These are phyloP conservation scores for Microcera coccophila DNA, from an alignment of 2,329 filamentous ascomycete species.

Conservation along the genomic window DNA sequence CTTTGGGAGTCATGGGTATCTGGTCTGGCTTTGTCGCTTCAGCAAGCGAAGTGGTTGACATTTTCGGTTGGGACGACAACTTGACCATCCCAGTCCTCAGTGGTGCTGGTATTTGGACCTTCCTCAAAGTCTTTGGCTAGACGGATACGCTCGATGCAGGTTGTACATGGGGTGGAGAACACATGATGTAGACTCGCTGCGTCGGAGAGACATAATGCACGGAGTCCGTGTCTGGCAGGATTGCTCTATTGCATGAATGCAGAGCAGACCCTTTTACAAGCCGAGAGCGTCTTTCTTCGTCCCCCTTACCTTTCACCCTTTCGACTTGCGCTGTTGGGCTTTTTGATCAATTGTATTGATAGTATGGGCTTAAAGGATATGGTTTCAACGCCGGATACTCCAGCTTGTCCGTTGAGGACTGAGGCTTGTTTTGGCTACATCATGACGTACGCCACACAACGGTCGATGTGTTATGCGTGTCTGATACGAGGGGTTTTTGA, in stretches of 20 bases:
- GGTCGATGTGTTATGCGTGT: background rate
- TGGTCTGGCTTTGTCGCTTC: constrained; percentile 87
- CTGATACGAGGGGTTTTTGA: background rate
- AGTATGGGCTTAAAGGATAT: background rate
- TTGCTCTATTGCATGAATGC: background rate
- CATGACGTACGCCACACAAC: background rate
- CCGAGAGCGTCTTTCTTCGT: background rate
- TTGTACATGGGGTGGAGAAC: constrained; percentile 1
- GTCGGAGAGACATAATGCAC: constrained; percentile 12
- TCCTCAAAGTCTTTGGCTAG: constrained; percentile 79
- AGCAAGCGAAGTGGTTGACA: constrained; percentile 82
- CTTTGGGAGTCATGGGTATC: constrained; percentile 75
- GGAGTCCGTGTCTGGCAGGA: background rate
- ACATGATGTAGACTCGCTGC: constrained; percentile 3
- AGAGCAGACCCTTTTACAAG: background rate
- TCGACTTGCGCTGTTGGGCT: background rate
- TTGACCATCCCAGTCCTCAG: constrained; percentile 92
- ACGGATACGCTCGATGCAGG: constrained; percentile 7
- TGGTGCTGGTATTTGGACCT: constrained; percentile 83
- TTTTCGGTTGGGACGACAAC: constrained; percentile 96
- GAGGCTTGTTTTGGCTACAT: background rate
- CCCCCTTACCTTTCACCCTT: background rate
- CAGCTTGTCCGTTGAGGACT: background rate
- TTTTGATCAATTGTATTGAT: background rate
- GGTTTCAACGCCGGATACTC: background rate